Evolutionary conservation across 2,329 filamentous ascomycete genomes (phyloP).

Genomic region (Neopestalotiopsis clavispora): DNA sequence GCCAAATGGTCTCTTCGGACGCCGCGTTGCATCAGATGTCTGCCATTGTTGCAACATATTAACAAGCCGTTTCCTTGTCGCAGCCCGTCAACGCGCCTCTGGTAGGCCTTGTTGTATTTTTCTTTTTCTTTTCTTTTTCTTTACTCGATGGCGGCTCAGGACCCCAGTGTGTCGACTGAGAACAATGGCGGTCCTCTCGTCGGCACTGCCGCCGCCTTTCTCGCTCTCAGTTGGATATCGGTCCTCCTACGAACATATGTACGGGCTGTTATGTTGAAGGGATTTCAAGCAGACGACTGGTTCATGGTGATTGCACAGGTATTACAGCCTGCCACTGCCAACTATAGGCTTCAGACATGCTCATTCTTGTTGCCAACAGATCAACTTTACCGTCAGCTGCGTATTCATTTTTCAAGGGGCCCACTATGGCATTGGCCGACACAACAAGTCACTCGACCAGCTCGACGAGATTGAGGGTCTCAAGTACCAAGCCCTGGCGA

Average conservation of each 20-base stretch:
- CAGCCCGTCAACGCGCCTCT: background rate
- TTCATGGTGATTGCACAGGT: slow-evolving; percentile 57
- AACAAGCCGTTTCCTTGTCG: background rate
- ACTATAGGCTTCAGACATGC: slow-evolving; percentile 11
- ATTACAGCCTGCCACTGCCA: slow-evolving; percentile 22
- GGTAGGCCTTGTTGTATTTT: background rate
- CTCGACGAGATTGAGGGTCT: slow-evolving; percentile 48
- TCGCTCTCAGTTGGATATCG: slow-evolving; percentile 37
- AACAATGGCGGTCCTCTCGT: slow-evolving; percentile 36
- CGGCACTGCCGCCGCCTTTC: slow-evolving; percentile 40
- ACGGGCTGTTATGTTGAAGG: slow-evolving; percentile 34
- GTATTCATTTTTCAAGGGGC: slow-evolving; percentile 50
- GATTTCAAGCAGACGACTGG: slow-evolving; percentile 57
- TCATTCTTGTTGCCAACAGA: slow-evolving; percentile 32
- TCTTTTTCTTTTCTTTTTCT: background rate
- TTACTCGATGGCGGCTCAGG: slow-evolving; percentile 35
- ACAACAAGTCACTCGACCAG: slow-evolving; percentile 49
- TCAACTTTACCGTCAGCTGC: slow-evolving; percentile 53
- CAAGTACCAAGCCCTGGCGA: slow-evolving; percentile 58
- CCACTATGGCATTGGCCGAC: slow-evolving; percentile 48
- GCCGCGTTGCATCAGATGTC: background rate
- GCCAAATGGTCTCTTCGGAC: background rate
- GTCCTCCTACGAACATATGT: slow-evolving; percentile 34
- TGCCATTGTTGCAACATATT: background rate
- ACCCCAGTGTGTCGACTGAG: slow-evolving; percentile 35